A percentile compares a stretch with the other conserved stretches of the same genome.
phyloP scores from a whole-genome alignment of 139 green algal species.

The Pleodorina starrii region DNA sequence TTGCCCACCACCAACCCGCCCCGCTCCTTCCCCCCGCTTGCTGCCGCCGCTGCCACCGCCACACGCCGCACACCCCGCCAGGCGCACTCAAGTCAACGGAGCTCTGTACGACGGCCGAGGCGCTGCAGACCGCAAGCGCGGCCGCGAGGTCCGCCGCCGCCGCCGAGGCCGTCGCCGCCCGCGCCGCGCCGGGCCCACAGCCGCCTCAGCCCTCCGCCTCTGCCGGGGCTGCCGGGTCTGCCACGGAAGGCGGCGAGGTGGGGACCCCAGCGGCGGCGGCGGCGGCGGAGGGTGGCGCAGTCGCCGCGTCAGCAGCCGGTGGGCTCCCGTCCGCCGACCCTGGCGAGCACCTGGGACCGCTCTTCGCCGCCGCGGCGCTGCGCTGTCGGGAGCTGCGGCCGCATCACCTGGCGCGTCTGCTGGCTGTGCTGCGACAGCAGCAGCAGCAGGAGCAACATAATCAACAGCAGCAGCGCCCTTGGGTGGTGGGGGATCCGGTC shows the following conservation, averaged over 20 bases:
- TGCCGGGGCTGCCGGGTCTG: not conserved
- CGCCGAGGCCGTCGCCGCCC: not conserved
- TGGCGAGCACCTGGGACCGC: not conserved
- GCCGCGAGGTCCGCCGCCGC: not conserved
- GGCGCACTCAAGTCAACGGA: not conserved
- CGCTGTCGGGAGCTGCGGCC: slow-evolving; percentile 5
- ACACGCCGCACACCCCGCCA: too few species aligned
- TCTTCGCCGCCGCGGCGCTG: not conserved
- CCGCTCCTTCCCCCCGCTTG: too few species aligned
- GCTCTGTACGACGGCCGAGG: slow-evolving; percentile 17
- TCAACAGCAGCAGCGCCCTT: too few species aligned
- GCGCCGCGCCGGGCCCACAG: not conserved
- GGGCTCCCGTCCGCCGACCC: not conserved
- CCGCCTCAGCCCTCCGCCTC: not conserved
- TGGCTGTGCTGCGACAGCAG: slow-evolving; percentile 2
- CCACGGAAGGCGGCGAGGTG: not conserved
- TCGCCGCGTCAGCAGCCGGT: too few species aligned
- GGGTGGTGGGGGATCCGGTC: too few species aligned
- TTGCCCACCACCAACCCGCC: too few species aligned
- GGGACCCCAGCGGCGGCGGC: too few species aligned
- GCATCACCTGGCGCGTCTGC: not conserved
- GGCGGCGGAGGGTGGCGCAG: too few species aligned
- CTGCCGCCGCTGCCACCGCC: too few species aligned
- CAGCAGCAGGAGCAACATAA: not conserved
- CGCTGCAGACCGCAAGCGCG: not conserved